A percentile compares a stretch with the other conserved stretches of the same genome.
Conservation (phyloP, 257 asterid species). For the Lantana camara region DNA sequence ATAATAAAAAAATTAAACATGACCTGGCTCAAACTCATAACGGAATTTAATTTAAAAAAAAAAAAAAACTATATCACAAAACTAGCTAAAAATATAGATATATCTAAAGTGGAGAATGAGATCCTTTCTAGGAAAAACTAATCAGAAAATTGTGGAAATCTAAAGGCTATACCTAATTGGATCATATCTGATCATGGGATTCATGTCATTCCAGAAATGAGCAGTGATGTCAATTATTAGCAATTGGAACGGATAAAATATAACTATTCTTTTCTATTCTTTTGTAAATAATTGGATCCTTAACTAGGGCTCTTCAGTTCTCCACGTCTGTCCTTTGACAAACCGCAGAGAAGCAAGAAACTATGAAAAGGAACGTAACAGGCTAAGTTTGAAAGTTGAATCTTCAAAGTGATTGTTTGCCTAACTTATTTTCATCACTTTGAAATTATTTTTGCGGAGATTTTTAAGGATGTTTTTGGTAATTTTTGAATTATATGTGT, state of each 20-base stretch:
- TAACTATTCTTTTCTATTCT: not conserved
- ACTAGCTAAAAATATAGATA: no score
- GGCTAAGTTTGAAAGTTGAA: not conserved
- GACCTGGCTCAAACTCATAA: no score
- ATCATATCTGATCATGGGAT: slow-evolving; percentile 9
- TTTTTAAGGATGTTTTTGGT: no score
- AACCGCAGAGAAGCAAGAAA: not conserved
- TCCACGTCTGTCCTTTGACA: slow-evolving; percentile 4
- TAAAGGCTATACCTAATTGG: slow-evolving; percentile 29
- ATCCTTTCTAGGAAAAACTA: not conserved
- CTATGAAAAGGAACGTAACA: not conserved
- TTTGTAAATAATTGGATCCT: slow-evolving; percentile 13
- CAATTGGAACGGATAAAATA: not conserved
- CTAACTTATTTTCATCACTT: slow-evolving; percentile 15
- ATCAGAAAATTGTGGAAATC: slow-evolving; percentile 26
- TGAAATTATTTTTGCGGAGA: not conserved
- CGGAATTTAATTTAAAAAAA: no score
- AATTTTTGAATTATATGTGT: no score
- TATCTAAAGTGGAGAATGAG: slow-evolving; percentile 20
- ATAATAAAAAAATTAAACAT: no score
- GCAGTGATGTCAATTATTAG: slow-evolving; percentile 25
- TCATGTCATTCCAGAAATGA: not conserved
- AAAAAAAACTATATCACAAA: no score
- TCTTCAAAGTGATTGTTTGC: slow-evolving; percentile 15
- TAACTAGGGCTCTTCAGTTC: slow-evolving; percentile 5